Evolutionary conservation across 805 yeast species (phyloP), one percentile per base, ranked within the genome.

Genomic region (Zygoascus tannicola): DNA sequence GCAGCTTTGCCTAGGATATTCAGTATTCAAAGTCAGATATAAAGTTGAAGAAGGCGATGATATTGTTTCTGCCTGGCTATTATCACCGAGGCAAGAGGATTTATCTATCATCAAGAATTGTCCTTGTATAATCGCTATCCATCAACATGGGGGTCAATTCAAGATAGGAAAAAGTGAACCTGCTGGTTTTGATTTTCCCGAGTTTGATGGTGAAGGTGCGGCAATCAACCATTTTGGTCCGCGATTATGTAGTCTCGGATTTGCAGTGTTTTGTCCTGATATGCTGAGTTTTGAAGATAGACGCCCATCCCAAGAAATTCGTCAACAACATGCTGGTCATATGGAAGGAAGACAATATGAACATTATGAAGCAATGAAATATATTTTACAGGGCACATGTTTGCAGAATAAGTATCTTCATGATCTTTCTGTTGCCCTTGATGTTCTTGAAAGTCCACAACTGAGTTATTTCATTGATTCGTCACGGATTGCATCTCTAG

Each of bases 151-250:
- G 19, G 38, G 38, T 12, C n/a, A 16, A 35, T 35, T 16, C 38
- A 21, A 35, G n/a, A 21, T 35, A 4, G 38, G 38, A n/a, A 35
- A 35, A n/a, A 35, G 38, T n/a, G 38, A 35, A 19, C 38, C 38
- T 35, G 38, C 38, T 5, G 38, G 38, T 10, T 15, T 35, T 12
- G 12, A 26, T 7, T 7, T 8, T 7, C 30, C 7, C 7, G 30
- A 26, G 30, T 26, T 26, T 26, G 30, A 12, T 8, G 12, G 12
- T 26, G 38, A 21, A 35, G 38, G 38, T 18, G 19, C 20, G 14
- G 22, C 5, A 10, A 35, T 35, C 38, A 35, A 35, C 38, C 22
- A 35, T 19, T 35, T 16, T 18, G 38, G 38, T 14, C 38, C 38
- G 15, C 38, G 38, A 14, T n/a, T 35, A 14, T 35, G 38, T 18